Evolutionary conservation across 495 filamentous ascomycete genomes (phyloP), one percentile per base, ranked within the genome.

Genomic region (Penicillium simplicissimum): DNA sequence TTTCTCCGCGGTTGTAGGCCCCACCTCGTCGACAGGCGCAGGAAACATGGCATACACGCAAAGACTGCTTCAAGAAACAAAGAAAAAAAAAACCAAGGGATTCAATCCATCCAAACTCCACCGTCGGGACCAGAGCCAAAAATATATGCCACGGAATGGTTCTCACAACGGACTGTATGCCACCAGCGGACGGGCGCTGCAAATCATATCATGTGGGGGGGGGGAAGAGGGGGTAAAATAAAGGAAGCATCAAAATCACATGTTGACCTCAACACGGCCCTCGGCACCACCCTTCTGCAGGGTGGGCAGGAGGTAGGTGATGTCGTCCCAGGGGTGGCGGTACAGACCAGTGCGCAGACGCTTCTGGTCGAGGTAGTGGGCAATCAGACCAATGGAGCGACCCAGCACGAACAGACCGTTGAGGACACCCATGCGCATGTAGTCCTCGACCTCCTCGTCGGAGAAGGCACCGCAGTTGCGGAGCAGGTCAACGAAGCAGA

Each of bases 301-400:
- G 76, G 82, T 90, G 66, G 93, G 93, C 55, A 97, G 89, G 52
- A 97, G 83, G 81, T 97, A 97, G 62, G 93, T 97, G 75, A 97
- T 97, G 76, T 96, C 92, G 75, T 96, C 93, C 93, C 92, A 97
- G 73, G 93, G 93, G 86, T 97, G 95, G 76, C 95, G 89, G 89
- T 98, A 98, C 65, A 98, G 86, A 72, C 95, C 95, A 68, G 95
- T 98, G 69, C 93, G 88, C 77, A 98, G 85, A 75, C 95, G 86
- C 92, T 98, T 98, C 85, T 98, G 95, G 79, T 98, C 95, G 66
- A 98, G 89, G 86, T 93, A 97, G 83, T 98, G 95, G 65, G 95
- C 95, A 88, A 98, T 98, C 67, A 98, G 82, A 90, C 95, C 95
- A 69, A 98, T 98, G 77, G 85, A 89, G 67, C 95, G 88, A 62